Base-by-base conservation (phyloP, 2,329 filamentous ascomycete genomes). In the Xylaria sp. region DNA sequence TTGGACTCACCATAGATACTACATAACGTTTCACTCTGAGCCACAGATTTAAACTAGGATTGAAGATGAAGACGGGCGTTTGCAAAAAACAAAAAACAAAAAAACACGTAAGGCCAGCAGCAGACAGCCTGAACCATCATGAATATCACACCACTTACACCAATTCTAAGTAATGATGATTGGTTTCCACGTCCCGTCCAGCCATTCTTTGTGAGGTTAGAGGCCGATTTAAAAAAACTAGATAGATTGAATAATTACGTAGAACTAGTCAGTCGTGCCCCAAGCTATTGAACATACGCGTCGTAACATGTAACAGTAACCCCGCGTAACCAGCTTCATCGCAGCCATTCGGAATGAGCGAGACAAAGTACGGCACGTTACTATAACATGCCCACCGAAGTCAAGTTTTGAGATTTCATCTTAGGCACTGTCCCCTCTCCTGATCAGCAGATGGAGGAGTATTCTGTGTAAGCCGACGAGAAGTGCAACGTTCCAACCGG, bases 21-120 rank as follows among this genome's bases (percentile, higher is more conserved):
- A 51, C 48, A n/a, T n/a, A 44, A 23, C 27, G 51, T 59, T 54
- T 27, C 23, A 32, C 27, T 61, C 48, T 23, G 29, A 48, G 29
- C n/a, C n/a, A 40, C 40, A 5, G 23, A 29, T 48, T 42, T 16
- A 55, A 37, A 23, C n/a, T 37, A 27, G 29, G 9, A 23, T 48
- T 40, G 6, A 25, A 18, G 48, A 21, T 18, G n/a, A 8, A 9
- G 47, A 32, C 12, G 54, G 54, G 21, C 13, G 32, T 57, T 9
- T 18, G 27, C 21, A 35, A 18, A 57, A 8, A 42, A 12, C 54
- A n/a, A n/a, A n/a, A n/a, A n/a, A n/a, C n/a, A 35, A 2, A 10
- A 35, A 35, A 29, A 23, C 44, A 47, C 23, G 9, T 3, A 10
- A 9, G 8, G 9, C 21, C 21, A 23, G 3, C 6, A 47, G n/a